phyloP scores from a whole-genome alignment of 2,329 filamentous ascomycete species.

The Metarhizium rileyi region DNA sequence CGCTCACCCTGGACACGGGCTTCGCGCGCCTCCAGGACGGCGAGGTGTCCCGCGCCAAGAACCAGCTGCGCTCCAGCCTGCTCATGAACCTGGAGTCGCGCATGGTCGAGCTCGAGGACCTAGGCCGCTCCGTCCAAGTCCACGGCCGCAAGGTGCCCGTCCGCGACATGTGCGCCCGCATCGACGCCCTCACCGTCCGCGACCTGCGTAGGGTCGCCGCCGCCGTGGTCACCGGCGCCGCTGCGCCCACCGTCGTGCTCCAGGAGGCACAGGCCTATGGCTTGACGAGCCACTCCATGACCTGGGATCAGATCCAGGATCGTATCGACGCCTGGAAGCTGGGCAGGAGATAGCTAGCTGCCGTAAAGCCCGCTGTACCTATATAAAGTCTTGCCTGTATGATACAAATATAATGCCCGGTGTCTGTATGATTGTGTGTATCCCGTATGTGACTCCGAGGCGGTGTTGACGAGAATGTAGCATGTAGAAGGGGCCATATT shows the following conservation, averaged over 20 bases:
- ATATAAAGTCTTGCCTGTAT: too few species aligned
- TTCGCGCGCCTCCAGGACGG: slow-evolving; percentile 59
- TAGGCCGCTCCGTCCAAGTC: slow-evolving; percentile 93
- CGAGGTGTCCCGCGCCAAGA: slow-evolving; percentile 91
- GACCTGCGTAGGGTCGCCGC: slow-evolving; percentile 77
- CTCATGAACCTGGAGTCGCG: slow-evolving; percentile 96
- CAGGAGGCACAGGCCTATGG: slow-evolving; percentile 79
- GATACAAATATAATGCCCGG: too few species aligned
- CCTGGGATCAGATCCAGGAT: slow-evolving; percentile 86
- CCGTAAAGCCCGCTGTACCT: too few species aligned
- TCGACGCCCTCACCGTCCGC: slow-evolving; percentile 68
- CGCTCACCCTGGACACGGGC: slow-evolving; percentile 66
- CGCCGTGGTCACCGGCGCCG: slow-evolving; percentile 66
- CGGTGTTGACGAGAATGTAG: too few species aligned
- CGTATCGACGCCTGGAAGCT: slow-evolving; percentile 76
- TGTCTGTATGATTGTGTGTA: too few species aligned
- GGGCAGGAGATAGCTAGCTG: slow-evolving; percentile 42
- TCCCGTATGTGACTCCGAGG: too few species aligned
- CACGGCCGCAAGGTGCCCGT: slow-evolving; percentile 88
- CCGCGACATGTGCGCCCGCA: slow-evolving; percentile 82
- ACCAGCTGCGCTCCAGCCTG: slow-evolving; percentile 80
- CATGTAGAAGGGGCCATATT: too few species aligned
- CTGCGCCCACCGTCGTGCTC: slow-evolving; percentile 85
- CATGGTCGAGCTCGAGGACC: slow-evolving; percentile 95
- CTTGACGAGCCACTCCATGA: slow-evolving; percentile 55